phyloP scores from a whole-genome alignment of 2,329 filamentous ascomycete genomes.

The Cladophialophora chaetospira region DNA sequence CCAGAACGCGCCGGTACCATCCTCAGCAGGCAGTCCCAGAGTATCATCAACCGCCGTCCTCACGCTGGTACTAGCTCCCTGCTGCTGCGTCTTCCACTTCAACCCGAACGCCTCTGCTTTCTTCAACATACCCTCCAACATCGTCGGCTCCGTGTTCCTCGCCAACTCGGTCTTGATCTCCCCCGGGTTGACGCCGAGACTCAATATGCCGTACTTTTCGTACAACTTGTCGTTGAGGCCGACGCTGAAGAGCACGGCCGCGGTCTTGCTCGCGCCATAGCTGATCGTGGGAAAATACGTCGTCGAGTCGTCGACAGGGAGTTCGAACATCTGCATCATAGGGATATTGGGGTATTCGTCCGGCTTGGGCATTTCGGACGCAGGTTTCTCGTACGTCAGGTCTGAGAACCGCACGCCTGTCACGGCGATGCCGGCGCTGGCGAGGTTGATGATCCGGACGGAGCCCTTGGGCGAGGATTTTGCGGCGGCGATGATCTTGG shows the following conservation, averaged over 20 bases:
- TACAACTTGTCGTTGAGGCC: slow-evolving; percentile 2
- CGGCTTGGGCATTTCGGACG: neutral
- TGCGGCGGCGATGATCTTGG: slow-evolving; percentile 6
- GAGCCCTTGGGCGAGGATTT: neutral
- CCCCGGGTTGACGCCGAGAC: slow-evolving; percentile 10
- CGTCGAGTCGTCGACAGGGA: slow-evolving; percentile 2
- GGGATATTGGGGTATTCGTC: slow-evolving; percentile 11
- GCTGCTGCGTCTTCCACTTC: slow-evolving; percentile 4
- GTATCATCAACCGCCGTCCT: neutral
- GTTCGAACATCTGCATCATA: slow-evolving; percentile 4
- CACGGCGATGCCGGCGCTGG: slow-evolving; percentile 4
- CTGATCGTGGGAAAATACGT: slow-evolving; percentile 4
- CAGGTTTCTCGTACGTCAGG: neutral
- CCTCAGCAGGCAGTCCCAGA: neutral
- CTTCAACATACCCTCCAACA: slow-evolving; percentile 1
- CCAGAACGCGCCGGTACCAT: neutral
- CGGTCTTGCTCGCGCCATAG: slow-evolving; percentile 9
- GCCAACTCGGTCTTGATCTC: slow-evolving; percentile 10
- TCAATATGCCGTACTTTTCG: slow-evolving; percentile 3
- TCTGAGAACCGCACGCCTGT: slow-evolving; percentile 2
- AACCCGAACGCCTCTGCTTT: neutral
- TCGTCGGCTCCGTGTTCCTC: slow-evolving; percentile 4
- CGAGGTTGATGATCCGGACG: slow-evolving; percentile 10
- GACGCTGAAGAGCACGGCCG: slow-evolving; percentile 13
- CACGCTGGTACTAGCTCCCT: slow-evolving; percentile 1